Evolutionary conservation across 129 eudicot genomes (phyloP).

Genomic region (Scalesia atractyloides): DNA sequence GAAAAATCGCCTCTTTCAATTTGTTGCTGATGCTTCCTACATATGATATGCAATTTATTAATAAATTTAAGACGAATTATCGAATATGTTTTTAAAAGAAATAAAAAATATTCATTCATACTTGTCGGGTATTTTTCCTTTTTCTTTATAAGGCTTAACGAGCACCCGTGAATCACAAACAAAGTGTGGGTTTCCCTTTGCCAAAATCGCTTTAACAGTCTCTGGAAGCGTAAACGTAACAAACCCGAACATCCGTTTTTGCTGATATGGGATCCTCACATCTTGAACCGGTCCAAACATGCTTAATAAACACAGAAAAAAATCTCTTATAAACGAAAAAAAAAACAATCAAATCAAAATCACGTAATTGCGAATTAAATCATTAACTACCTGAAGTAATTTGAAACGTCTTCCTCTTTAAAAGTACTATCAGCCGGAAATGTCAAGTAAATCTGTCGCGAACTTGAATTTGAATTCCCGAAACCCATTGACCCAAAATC

Average conservation of each 20-base stretch:
- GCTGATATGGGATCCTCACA: conserved; percentile 96
- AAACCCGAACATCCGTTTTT: conserved; percentile 96
- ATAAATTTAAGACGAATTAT: too few relatives aligned
- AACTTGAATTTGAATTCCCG: conserved; percentile 54
- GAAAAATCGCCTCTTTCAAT: conserved; percentile 74
- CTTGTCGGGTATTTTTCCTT: conserved; percentile 92
- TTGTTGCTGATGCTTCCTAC: conserved; percentile 70
- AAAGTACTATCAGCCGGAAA: conserved; percentile 79
- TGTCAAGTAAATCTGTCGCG: conserved; percentile 66
- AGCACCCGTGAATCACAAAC: conserved; percentile 98
- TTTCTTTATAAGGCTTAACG: conserved; percentile 96
- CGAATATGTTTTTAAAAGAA: background rate
- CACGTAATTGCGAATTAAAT: background rate
- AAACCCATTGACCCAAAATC: conserved; percentile 60
- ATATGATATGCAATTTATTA: background rate
- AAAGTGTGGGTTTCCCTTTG: conserved; percentile 96
- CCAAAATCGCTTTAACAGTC: conserved; percentile 89
- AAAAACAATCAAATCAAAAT: background rate
- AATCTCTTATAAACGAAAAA: background rate
- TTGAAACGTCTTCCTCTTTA: conserved; percentile 75
- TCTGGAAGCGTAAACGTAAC: conserved; percentile 89
- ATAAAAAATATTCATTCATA: conserved; percentile 16
- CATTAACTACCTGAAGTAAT: conserved; percentile 52
- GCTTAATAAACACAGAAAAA: conserved; percentile 38
- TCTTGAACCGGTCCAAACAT: conserved; percentile 95